These are phyloP conservation scores for Didymella pinodella DNA, from an alignment of 2,329 filamentous ascomycete genomes.

Conservation along the genomic window DNA sequence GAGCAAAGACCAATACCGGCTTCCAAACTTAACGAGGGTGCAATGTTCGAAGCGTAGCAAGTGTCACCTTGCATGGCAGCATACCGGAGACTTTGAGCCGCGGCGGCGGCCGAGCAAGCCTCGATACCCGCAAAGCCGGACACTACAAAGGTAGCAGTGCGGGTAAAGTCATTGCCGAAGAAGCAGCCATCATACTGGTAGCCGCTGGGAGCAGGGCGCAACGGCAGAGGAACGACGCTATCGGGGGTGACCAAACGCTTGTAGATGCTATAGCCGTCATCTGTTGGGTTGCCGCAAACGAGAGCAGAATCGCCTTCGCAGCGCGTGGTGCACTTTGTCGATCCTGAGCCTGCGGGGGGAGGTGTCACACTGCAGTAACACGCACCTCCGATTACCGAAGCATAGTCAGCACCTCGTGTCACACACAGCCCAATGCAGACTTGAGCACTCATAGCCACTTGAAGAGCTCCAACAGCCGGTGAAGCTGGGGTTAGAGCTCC, in stretches of 20 bases:
- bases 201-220: not conserved
- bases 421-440: slow-evolving; percentile 4
- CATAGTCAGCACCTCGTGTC: not conserved
- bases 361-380: slow-evolving; percentile 4
- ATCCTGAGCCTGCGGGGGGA: not conserved
- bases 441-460: not conserved
- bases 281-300: slow-evolving; percentile 7
- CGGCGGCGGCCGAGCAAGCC: not conserved
- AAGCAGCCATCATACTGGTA: slow-evolving; percentile 6
- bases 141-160: not conserved
- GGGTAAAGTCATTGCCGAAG: slow-evolving; percentile 7
- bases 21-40: not conserved
- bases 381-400: not conserved
- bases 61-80: slow-evolving; percentile 1
- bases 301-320: not conserved
- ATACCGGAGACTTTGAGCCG: not conserved
- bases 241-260: slow-evolving; percentile 1
- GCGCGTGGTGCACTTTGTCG: slow-evolving; percentile 1
- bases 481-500: not conserved
- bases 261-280: slow-evolving; percentile 1
- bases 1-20: slow-evolving; percentile 9
- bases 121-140: not conserved
- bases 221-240: not conserved
- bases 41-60: slow-evolving; percentile 2
- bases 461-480: no score